Percentiles rank a stretch among this genome's conserved stretches.
These are phyloP conservation scores for Mentha longifolia DNA, from an alignment of 257 asterid genomes.

Conservation along the genomic window DNA sequence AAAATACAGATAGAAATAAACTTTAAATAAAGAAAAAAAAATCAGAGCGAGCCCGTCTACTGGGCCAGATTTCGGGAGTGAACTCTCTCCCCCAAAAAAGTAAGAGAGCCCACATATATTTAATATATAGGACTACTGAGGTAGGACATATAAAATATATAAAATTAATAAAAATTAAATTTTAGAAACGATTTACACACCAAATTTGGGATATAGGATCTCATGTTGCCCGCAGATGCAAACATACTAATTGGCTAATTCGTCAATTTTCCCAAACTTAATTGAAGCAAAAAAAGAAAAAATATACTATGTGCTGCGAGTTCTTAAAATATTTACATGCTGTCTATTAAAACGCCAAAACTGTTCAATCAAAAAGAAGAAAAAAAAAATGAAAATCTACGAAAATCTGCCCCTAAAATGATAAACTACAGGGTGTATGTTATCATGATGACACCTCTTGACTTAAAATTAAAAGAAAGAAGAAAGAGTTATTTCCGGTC, in stretches of 20 bases:
- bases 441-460: conserved; percentile 34
- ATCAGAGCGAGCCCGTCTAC: too few relatives aligned
- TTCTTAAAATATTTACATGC: conserved; percentile 30
- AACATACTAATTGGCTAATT: conserved; percentile 19
- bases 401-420: conserved; percentile 17
- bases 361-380: conserved; percentile 24
- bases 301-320: not conserved
- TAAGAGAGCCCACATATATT: too few relatives aligned
- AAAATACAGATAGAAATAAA: too few relatives aligned
- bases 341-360: conserved; percentile 24
- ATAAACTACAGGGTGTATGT: conserved; percentile 30
- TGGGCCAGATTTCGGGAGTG: too few relatives aligned
- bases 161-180: too few relatives aligned
- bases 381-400: not conserved
- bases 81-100: too few relatives aligned
- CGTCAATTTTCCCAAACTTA: not conserved
- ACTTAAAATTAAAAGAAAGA: not conserved
- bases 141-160: too few relatives aligned
- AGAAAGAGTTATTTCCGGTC: not conserved
- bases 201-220: too few relatives aligned
- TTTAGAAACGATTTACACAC: too few relatives aligned
- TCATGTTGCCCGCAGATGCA: conserved; percentile 2
- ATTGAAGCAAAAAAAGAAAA: not conserved
- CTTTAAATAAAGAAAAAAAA: too few relatives aligned
- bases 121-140: too few relatives aligned